Base-by-base conservation (phyloP, 1,284 basidiomycete genomes). In the Fomes fomentarius region DNA sequence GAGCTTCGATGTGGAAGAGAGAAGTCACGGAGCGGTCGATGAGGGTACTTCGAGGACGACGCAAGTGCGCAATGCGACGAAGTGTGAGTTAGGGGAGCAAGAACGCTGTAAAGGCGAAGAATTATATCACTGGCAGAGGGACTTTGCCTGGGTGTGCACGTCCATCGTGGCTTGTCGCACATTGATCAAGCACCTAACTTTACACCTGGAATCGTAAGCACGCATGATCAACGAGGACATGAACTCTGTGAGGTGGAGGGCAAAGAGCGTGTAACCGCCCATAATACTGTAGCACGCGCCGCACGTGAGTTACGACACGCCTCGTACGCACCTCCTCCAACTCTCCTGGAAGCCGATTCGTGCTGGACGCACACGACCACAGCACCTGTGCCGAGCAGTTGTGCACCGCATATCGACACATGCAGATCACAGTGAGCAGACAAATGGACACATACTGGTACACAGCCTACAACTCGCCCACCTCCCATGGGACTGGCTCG, bases 401-500 rank as follows among this genome's bases (percentile, higher is more conserved):
- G 31, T 24, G 25, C 44, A 51, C 22, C 43, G 40, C 52, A 43
- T 39, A 38, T 43, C 28, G 48, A 43, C 35, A n/a, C 52, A 35
- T 53, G 47, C 39, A 50, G 54, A 58, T 58, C 49, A 52, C 49
- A 56, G 52, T 61, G 57, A 61, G 60, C 54, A 56, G 40, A 54
- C 43, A 39, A 54, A 26, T 52, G 52, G 40, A 53, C 60, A 61
- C 60, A 61, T 61, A 61, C 60, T 58, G 47, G 47, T 54, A 58
- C 57, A 57, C 53, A 53, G 60, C 52, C 72, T 75, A 90, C 66
- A 91, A 64, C 66, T 91, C 89, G 44, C 83, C 89, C 15, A 81
- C 77, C 70, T 87, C 87, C 89, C 89, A 91, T 56, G 89, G 85
- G 35, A 90, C 78, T 34, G 87, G 85, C 68, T 91, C 89, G 24